Percentiles rank a stretch among this genome's conserved stretches.
Conservation (phyloP, 257 asterid species). For the Oldenlandia corymbosa region DNA sequence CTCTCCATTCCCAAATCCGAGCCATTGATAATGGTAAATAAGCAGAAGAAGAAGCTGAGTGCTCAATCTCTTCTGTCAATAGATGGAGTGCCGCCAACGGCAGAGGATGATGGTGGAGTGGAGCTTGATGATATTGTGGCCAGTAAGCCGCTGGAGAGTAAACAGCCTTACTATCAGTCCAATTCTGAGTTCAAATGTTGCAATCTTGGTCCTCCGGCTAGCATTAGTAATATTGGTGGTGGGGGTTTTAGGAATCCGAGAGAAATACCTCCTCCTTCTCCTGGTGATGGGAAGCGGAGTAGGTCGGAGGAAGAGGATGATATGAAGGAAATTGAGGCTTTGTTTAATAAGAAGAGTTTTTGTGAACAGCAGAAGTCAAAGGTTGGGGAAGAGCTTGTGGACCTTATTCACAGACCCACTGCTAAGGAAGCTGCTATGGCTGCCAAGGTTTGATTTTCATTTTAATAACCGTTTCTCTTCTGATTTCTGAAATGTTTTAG, state of each 20-base stretch:
- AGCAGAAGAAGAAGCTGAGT: conserved; percentile 57
- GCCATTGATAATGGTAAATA: conserved; percentile 15
- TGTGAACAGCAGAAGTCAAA: conserved; percentile 85
- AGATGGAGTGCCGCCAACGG: conserved; percentile 70
- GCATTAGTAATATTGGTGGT: conserved; percentile 33
- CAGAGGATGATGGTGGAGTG: conserved; percentile 80
- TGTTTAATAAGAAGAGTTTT: conserved; percentile 83
- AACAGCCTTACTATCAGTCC: conserved; percentile 35
- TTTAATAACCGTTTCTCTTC: too few relatives aligned
- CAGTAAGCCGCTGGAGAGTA: conserved; percentile 76
- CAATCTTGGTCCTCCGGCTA: conserved; percentile 25
- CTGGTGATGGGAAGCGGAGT: conserved; percentile 85
- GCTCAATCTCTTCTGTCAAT: conserved; percentile 47
- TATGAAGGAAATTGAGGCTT: conserved; percentile 83
- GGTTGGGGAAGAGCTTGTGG: conserved; percentile 93
- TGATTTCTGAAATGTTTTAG: too few relatives aligned
- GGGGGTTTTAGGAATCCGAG: conserved; percentile 55
- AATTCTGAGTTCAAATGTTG: conserved; percentile 37
- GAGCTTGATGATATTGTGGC: conserved; percentile 79
- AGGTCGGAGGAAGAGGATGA: conserved; percentile 96
- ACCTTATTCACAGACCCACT: conserved; percentile 92
- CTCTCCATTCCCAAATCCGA: conserved; percentile 31
- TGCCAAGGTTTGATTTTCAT: conserved; percentile 52
- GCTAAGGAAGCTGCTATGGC: conserved; percentile 91
- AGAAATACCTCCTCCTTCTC: conserved; percentile 52